Percentiles rank a stretch among this genome's conserved stretches.
Evolutionary conservation across 192 early-diverging fungal genomes (phyloP).

Genomic region (Dimargaris xerosporica): DNA sequence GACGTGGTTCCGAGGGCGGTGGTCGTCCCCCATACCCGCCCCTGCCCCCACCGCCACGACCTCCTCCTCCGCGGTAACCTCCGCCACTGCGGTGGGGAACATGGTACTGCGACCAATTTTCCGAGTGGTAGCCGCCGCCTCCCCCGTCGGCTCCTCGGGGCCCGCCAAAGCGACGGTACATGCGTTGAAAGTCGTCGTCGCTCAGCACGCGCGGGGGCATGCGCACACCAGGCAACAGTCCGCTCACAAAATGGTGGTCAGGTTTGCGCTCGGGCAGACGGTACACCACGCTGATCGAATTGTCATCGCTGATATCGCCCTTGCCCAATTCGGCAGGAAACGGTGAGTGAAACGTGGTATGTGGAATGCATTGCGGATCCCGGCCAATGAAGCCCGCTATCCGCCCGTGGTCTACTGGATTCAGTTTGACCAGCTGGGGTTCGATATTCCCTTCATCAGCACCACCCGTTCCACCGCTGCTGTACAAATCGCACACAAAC

Average conservation of each 20-base stretch:
- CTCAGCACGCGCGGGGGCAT: constrained; percentile 20
- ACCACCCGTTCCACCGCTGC: not conserved
- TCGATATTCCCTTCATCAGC: too few species aligned
- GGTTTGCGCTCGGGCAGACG: constrained; percentile 22
- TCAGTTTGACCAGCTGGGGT: not conserved
- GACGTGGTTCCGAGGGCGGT: too few species aligned
- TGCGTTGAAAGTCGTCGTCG: constrained; percentile 26
- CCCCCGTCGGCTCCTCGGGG: not conserved
- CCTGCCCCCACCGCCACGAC: too few species aligned
- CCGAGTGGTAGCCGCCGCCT: not conserved
- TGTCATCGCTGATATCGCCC: constrained; percentile 43
- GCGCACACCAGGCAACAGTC: constrained; percentile 24
- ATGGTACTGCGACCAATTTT: constrained; percentile 8
- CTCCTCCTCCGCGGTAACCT: too few species aligned
- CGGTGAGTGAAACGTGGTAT: constrained; percentile 41
- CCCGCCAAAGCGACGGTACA: constrained; percentile 19
- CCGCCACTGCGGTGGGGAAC: not conserved
- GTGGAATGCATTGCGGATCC: constrained; percentile 43
- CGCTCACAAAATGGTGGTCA: constrained; percentile 14
- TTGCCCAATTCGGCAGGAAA: constrained; percentile 27
- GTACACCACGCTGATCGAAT: constrained; percentile 36
- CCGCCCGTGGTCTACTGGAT: constrained; percentile 33
- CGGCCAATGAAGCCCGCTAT: constrained; percentile 36
- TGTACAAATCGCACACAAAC: constrained; percentile 26
- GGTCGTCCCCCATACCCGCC: too few species aligned